Conservation (phyloP, 129 eudicot species). For the Cynara cardunculus region DNA sequence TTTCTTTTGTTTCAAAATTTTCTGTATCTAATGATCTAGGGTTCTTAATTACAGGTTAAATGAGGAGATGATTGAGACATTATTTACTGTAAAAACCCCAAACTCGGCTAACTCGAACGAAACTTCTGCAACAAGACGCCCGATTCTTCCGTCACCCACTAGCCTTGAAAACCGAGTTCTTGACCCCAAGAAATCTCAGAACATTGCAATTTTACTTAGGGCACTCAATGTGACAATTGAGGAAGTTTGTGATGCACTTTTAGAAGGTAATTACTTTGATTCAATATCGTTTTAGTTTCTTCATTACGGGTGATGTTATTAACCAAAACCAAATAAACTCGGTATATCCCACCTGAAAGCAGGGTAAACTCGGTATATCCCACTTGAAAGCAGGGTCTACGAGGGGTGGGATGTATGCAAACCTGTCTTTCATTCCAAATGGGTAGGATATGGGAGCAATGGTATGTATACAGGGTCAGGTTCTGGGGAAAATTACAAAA, state of each 20-base stretch:
- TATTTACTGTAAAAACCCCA: conserved; percentile 72
- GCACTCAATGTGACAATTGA: conserved; percentile 90
- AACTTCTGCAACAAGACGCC: conserved; percentile 34
- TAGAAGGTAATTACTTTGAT: conserved; percentile 57
- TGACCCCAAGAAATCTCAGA: conserved; percentile 92
- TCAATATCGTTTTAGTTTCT: background rate
- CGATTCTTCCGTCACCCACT: conserved; percentile 47
- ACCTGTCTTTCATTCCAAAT: too few species aligned
- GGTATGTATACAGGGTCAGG: too few species aligned
- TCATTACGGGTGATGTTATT: background rate
- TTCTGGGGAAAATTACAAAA: too few species aligned
- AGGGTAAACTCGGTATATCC: background rate
- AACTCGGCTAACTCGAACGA: conserved; percentile 51
- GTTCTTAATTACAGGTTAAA: conserved; percentile 59
- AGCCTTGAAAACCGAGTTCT: conserved; percentile 72
- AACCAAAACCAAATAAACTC: background rate
- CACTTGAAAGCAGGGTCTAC: background rate
- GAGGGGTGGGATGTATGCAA: too few species aligned
- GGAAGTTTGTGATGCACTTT: conserved; percentile 93
- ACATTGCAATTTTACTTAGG: conserved; percentile 78
- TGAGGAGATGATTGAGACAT: conserved; percentile 97
- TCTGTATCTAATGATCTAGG: conserved; percentile 4
- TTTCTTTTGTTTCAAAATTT: background rate
- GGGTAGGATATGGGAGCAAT: too few species aligned
- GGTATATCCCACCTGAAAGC: background rate